Evolutionary conservation across 164 flowering plant genomes (phyloP), one percentile per base, ranked within the genome.

Genomic region (Berberis thunbergii): DNA sequence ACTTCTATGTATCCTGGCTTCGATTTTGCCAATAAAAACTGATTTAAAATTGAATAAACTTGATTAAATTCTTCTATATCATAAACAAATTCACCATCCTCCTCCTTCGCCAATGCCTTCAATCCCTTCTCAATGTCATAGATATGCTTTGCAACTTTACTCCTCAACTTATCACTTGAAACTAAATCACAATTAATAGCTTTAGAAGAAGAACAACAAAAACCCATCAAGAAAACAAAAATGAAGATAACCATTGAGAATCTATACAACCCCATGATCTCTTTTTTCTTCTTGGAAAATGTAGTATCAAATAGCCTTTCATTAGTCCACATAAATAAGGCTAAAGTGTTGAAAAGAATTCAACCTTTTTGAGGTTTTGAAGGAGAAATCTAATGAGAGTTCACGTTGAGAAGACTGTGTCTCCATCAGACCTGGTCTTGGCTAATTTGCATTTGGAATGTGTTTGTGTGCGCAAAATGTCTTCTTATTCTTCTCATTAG

Each of bases 21-120:
- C 26, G 26, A 26, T 1, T 68, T 63, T 0, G 43, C 26, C 1
- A 57, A 54, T 43, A 68, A 49, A 49, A 63, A 63, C 4, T 48
- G 7, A 10, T 68, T 57, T 38, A 68, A 48, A 63, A 68, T 68
- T 11, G 41, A 41, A 41, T 48, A 62, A 57, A 68, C 57, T 49
- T 57, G 56, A 46, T 68, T 40, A 57, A 68, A 58, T n/a, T 54
- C 12, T 42, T 45, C 45, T 3, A n/a, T 43, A 60, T 12, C 54
- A 46, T 62, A 59, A 38, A 26, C 65, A 2, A 45, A 1, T 57
- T 50, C 59, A 4, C 40, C 41, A 43, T 56, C 70, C 2, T 7
- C 26, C 45, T 68, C 70, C 4, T 7, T 43, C 45, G 39, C 55
- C 60, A 68, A 56, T 40, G 55, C 13, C 61, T 56, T 68, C 60